Evolutionary conservation across 108 stramenopile genomes (phyloP).

Genomic region (Nitzschia inconspicua): DNA sequence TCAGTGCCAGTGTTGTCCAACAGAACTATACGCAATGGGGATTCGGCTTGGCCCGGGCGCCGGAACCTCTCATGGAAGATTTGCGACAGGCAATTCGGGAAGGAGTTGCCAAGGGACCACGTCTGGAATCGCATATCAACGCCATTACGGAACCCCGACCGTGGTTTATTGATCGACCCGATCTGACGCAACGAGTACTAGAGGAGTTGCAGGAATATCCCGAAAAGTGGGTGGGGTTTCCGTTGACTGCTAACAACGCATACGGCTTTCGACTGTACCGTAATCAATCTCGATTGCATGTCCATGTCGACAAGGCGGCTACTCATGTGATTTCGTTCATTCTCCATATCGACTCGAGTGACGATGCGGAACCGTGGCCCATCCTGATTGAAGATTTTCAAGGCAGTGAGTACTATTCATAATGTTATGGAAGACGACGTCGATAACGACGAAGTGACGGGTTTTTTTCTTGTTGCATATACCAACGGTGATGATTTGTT

Average conservation of each 20-base stretch:
- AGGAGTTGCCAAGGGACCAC: slow-evolving; percentile 20
- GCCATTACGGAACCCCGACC: slow-evolving; percentile 41
- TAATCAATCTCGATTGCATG: slow-evolving; percentile 62
- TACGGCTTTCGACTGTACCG: slow-evolving; percentile 83
- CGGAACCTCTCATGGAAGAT: slow-evolving; percentile 44
- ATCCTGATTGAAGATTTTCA: slow-evolving; percentile 39
- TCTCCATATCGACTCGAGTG: slow-evolving; percentile 72
- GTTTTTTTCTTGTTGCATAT: too few relatives aligned
- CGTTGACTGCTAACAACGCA: slow-evolving; percentile 44
- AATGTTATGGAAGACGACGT: too few relatives aligned
- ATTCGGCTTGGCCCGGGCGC: slow-evolving; percentile 68
- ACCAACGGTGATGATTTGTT: too few relatives aligned
- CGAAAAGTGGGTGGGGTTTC: slow-evolving; percentile 61
- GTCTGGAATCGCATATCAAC: slow-evolving; percentile 33
- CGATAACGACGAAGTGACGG: too few relatives aligned
- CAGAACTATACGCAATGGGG: slow-evolving; percentile 73
- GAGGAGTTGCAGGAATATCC: slow-evolving; percentile 56
- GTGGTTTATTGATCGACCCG: slow-evolving; percentile 46
- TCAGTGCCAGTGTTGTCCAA: slow-evolving; percentile 34
- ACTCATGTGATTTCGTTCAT: slow-evolving; percentile 84
- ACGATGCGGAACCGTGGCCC: slow-evolving; percentile 75
- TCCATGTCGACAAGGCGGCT: slow-evolving; percentile 76
- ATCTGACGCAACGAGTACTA: slow-evolving; percentile 44
- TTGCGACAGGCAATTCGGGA: slow-evolving; percentile 41
- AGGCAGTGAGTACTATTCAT: slow-evolving; percentile 17